Evolutionary conservation across 306 rosid species (phyloP), one percentile per base, ranked within the genome.

Genomic region (Calophaca sinica): DNA sequence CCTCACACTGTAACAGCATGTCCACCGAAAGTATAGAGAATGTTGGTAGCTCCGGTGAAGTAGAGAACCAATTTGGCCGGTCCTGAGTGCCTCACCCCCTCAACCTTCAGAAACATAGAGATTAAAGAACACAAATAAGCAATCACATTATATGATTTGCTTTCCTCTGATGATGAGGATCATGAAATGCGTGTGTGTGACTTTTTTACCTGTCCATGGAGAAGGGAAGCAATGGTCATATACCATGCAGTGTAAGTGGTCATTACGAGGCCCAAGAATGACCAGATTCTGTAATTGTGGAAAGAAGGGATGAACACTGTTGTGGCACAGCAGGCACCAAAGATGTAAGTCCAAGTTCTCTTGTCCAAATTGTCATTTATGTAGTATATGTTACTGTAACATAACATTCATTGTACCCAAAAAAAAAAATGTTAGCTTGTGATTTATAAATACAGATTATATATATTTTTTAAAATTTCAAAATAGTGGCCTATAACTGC

Each of bases 241-340:
- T 94, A 94, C 98, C 98, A 94, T 36, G 97, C 94, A 75, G 97
- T 90, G 83, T 94, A 94, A 39, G 87, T 90, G 46, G 98, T 94
- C 98, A 94, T 94, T 1, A 91, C 63, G 42, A 94, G 93, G 41
- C 98, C 98, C 73, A 91, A 85, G 75, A 94, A 94, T 11, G 98
- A 94, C 98, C 96, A 90, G 41, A 94, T 90, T 85, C 98, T 91
- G 81, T 94, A 91, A 74, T 91, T 94, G 79, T 91, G 98, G 88
- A 94, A 94, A 35, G 98, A 94, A 44, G 98, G 98, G 52, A 94
- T 85, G 87, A 94, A 94, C 12, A 94, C 97, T 68, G 97, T 94
- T 70, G 97, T 94, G 9, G 97, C 98, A 71, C 98, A 94, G 76
- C 98, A 94, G 39, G 97, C 98, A 13, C 98, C 97, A 88, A 94